phyloP scores from a whole-genome alignment of 1,284 basidiomycete genomes.

The Moesziomyces sp. region DNA sequence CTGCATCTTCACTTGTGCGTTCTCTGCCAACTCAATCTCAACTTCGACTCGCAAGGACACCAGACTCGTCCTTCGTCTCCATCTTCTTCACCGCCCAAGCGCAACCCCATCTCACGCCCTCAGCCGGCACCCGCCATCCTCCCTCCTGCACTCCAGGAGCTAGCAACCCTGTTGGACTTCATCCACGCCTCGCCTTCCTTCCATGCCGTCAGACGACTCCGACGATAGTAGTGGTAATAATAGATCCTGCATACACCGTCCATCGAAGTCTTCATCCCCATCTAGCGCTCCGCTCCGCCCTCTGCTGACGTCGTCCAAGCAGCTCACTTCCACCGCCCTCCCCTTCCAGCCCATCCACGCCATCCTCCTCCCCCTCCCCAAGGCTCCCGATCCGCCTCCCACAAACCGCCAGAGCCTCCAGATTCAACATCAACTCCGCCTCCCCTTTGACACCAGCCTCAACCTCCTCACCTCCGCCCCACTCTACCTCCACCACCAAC shows the following conservation, averaged over 20 bases:
- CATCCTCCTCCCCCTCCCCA: slow-evolving; percentile 44
- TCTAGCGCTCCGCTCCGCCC: background rate
- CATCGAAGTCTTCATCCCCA: slow-evolving; percentile 5
- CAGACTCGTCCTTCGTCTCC: background rate
- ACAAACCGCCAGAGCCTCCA: background rate
- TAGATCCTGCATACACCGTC: slow-evolving; percentile 22
- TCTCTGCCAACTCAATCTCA: background rate
- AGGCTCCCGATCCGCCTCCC: slow-evolving; percentile 53
- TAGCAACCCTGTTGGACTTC: slow-evolving; percentile 50
- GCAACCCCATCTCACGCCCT: slow-evolving; percentile 14
- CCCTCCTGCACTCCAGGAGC: slow-evolving; percentile 46
- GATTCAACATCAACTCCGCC: slow-evolving; percentile 26
- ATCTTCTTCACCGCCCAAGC: background rate
- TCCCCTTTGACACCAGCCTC: slow-evolving; percentile 25
- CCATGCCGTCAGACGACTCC: slow-evolving; percentile 58
- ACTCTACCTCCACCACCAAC: slow-evolving; percentile 49
- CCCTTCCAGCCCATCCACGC: slow-evolving; percentile 27
- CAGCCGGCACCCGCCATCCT: slow-evolving; percentile 33
- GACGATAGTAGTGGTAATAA: slow-evolving; percentile 59
- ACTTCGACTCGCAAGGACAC: background rate
- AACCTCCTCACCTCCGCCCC: slow-evolving; percentile 48
- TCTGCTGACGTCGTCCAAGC: slow-evolving; percentile 16
- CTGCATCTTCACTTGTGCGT: too few species aligned
- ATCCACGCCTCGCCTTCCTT: slow-evolving; percentile 37
- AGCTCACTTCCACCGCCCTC: slow-evolving; percentile 9